Conservation (phyloP, 176 grass and related monocot genomes). For the Oryza rufipogon region DNA sequence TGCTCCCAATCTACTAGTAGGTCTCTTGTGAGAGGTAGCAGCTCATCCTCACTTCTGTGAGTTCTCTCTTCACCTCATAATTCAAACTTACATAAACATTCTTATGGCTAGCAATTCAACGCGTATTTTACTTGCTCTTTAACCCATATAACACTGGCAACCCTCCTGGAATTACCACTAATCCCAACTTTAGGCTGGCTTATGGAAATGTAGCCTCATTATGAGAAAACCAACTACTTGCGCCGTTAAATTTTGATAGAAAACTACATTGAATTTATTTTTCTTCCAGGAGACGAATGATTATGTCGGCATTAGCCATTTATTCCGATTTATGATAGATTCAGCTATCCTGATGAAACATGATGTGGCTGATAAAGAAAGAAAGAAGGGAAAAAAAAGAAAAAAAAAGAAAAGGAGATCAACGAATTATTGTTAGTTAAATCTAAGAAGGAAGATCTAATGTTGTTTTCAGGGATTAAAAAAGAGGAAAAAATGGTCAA, state of each 20-base stretch:
- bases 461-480: neutral
- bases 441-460: neutral
- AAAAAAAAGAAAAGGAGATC: too few species aligned
- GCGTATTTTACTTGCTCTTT: neutral
- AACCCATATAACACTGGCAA: neutral
- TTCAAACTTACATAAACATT: too few species aligned
- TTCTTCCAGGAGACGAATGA: neutral
- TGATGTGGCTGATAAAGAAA: neutral
- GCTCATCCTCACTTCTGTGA: too few species aligned
- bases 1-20: too few species aligned
- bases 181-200: neutral
- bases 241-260: neutral
- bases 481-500: neutral
- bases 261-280: neutral
- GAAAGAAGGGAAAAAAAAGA: neutral
- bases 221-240: neutral
- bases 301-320: neutral
- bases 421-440: neutral
- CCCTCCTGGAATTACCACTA: neutral
- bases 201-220: neutral
- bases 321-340: neutral
- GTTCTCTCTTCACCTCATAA: too few species aligned
- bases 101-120: too few species aligned
- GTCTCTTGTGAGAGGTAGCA: too few species aligned
- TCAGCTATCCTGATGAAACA: neutral